phyloP scores from a whole-genome alignment of 257 asterid genomes.

The Solanum virginianum region DNA sequence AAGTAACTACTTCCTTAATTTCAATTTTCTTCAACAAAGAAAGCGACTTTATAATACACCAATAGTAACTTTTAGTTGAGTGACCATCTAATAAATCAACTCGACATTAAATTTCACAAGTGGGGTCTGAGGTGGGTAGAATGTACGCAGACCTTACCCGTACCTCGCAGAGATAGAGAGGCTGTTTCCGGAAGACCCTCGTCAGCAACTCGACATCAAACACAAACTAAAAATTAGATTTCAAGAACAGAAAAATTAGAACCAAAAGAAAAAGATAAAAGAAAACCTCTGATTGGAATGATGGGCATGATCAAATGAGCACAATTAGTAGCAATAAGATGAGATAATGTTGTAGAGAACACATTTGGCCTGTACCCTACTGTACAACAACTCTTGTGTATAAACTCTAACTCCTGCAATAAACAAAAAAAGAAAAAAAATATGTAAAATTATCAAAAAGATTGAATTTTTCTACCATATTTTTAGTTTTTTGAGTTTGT shows the following conservation, averaged over 20 bases:
- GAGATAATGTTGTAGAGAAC: constrained; percentile 84
- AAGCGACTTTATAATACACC: background rate
- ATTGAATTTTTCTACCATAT: background rate
- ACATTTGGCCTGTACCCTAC: constrained; percentile 87
- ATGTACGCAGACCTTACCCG: no score
- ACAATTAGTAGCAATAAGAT: constrained; percentile 74
- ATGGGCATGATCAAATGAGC: constrained; percentile 72
- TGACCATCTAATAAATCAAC: background rate
- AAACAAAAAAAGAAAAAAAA: background rate
- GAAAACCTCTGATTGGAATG: constrained; percentile 61
- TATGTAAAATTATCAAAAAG: background rate
- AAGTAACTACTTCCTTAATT: background rate
- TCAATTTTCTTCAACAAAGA: background rate
- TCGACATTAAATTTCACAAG: background rate
- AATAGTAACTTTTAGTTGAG: background rate
- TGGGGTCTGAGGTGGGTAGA: no score
- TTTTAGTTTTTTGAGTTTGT: background rate
- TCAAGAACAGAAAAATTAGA: background rate
- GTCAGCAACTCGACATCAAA: no score
- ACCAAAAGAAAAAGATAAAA: background rate
- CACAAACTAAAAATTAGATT: background rate
- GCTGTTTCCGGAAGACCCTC: no score
- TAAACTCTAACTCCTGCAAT: constrained; percentile 67
- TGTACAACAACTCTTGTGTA: constrained; percentile 82
- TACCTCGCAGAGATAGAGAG: no score